Evolutionary conservation across 805 yeast species (phyloP).

Genomic region (Blastobotrys terrestris): DNA sequence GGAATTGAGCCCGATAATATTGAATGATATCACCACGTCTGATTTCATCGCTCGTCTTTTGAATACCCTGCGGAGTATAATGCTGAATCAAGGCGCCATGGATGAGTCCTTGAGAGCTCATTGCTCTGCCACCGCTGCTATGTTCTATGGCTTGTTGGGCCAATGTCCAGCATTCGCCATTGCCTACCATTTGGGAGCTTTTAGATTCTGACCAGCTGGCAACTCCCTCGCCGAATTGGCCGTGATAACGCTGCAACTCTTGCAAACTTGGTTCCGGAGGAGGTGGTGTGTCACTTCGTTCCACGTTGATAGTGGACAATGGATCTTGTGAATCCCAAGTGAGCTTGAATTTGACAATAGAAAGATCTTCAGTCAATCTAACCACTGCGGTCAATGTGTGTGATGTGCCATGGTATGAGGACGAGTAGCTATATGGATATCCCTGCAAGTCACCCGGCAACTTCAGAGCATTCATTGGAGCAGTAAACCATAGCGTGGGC

Average conservation of each 20-base stretch:
- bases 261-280: constrained; percentile 31
- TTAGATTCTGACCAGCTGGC: constrained; percentile 32
- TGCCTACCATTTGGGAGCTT: constrained; percentile 29
- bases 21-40: constrained; percentile 35
- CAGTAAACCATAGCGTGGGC: constrained; percentile 21
- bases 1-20: constrained; percentile 26
- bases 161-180: constrained; percentile 38
- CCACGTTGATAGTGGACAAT: constrained; percentile 32
- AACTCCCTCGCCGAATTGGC: constrained; percentile 28
- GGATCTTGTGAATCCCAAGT: constrained; percentile 31
- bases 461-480: constrained; percentile 14
- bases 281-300: constrained; percentile 34
- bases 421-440: constrained; percentile 19
- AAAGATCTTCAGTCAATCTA: constrained; percentile 28
- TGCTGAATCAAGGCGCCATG: constrained; percentile 28
- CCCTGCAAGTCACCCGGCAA: constrained; percentile 26
- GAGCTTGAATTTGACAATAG: constrained; percentile 26
- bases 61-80: constrained; percentile 8
- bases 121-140: constrained; percentile 22
- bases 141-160: constrained; percentile 31
- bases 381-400: constrained; percentile 21
- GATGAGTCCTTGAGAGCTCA: constrained; percentile 26
- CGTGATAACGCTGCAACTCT: constrained; percentile 23
- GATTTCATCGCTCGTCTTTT: constrained; percentile 20
- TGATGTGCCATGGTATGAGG: constrained; percentile 15